Evolutionary conservation across 1,284 basidiomycete species (phyloP).

Genomic region (Ustilago trichophora): DNA sequence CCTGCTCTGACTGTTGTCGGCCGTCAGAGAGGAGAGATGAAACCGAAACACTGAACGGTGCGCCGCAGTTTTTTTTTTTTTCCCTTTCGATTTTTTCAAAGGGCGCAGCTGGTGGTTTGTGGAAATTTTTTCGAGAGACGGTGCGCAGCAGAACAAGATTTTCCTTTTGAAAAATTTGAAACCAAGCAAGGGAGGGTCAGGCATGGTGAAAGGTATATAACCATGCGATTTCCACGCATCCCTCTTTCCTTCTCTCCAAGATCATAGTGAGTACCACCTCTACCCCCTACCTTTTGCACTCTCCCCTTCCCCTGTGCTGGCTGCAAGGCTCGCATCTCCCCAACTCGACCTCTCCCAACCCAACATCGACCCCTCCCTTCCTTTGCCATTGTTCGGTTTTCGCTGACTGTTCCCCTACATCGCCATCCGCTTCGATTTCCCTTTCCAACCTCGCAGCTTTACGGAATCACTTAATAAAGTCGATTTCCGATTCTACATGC

Average conservation of each 20-base stretch:
- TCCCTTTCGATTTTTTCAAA: too few species aligned
- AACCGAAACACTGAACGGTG: neutral
- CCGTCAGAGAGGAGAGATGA: constrained; percentile 3
- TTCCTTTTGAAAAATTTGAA: too few species aligned
- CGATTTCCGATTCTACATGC: constrained; percentile 64
- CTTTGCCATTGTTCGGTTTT: constrained; percentile 3
- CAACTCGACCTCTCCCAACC: too few species aligned
- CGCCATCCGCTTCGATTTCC: too few species aligned
- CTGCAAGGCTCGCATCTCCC: too few species aligned
- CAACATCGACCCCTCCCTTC: too few species aligned
- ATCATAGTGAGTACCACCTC: constrained; percentile 50
- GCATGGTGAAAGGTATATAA: constrained; percentile 37
- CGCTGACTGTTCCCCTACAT: constrained; percentile 16
- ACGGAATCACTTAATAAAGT: constrained; percentile 66
- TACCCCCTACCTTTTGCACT: constrained; percentile 21
- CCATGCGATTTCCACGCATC: constrained; percentile 21
- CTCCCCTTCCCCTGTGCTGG: neutral
- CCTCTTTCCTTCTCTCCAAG: constrained; percentile 43
- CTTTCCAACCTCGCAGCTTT: constrained; percentile 49
- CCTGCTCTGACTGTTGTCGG: neutral
- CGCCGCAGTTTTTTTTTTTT: constrained; percentile 15
- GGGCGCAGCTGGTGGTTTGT: neutral
- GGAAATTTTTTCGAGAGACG: neutral
- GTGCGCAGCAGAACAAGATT: too few species aligned
- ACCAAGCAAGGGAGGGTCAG: neutral